Evolutionary conservation across 768 basidiomycete species (phyloP).

Genomic region (Psilocybe subaeruginosa): DNA sequence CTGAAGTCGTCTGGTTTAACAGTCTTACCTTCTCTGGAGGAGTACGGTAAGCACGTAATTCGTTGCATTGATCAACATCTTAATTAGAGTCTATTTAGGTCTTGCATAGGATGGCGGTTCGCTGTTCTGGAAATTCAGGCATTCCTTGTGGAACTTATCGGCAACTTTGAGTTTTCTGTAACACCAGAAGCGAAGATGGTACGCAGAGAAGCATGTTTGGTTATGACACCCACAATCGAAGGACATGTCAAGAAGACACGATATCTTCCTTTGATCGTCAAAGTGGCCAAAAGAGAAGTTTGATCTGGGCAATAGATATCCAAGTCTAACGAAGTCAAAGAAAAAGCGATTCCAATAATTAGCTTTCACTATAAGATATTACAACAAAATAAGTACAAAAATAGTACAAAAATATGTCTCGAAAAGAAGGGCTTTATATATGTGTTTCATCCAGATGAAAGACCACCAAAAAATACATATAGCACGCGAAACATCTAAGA

Average conservation of each 20-base stretch:
- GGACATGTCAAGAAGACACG: conserved; percentile 43
- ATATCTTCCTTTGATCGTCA: conserved; percentile 42
- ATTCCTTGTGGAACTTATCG: conserved; percentile 58
- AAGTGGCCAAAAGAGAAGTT: conserved; percentile 31
- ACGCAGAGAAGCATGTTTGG: conserved; percentile 40
- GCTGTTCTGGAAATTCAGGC: conserved; percentile 56
- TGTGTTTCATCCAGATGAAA: not conserved
- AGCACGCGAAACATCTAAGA: conserved; percentile 17
- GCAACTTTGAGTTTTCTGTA: conserved; percentile 54
- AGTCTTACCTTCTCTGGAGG: conserved; percentile 36
- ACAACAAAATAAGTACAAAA: not conserved
- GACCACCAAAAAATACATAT: not conserved
- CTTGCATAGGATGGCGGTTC: conserved; percentile 43
- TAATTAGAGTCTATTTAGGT: conserved; percentile 19
- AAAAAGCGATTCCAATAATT: not conserved
- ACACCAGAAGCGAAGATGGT: conserved; percentile 37
- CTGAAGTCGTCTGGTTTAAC: not conserved
- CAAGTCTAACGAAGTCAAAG: not conserved
- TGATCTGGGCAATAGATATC: not conserved
- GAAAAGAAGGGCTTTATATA: not conserved
- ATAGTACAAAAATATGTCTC: not conserved
- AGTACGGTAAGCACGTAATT: conserved; percentile 26
- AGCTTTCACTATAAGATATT: conserved; percentile 1
- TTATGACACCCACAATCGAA: conserved; percentile 46
- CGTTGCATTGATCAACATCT: not conserved